These are phyloP conservation scores for Chlorella variabilis DNA, from an alignment of 163 green algal genomes.

Conservation along the genomic window DNA sequence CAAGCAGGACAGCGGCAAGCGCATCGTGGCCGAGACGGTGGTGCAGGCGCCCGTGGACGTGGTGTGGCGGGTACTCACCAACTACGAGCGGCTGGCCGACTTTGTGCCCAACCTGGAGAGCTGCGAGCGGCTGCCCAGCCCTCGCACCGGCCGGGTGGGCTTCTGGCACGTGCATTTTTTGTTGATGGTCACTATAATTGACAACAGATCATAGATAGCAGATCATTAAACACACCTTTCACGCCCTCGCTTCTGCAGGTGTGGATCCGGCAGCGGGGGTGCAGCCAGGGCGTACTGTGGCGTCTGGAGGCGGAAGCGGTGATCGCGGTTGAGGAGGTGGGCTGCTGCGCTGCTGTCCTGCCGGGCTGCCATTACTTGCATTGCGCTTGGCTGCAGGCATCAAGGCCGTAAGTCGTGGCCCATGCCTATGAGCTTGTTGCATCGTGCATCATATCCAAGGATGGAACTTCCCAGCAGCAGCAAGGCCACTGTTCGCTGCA, in stretches of 20 bases:
- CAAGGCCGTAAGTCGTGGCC: no score
- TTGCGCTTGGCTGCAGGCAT: no score
- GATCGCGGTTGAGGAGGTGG: conserved; percentile 56
- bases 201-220: no score
- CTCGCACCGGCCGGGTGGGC: conserved; percentile 24
- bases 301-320: conserved; percentile 62
- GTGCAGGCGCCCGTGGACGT: conserved; percentile 40
- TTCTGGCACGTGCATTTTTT: neutral
- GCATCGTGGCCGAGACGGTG: conserved; percentile 39
- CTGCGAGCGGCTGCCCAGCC: conserved; percentile 55
- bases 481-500: neutral
- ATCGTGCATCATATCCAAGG: no score
- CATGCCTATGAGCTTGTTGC: neutral
- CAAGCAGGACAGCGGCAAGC: conserved; percentile 16
- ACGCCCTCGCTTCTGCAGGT: neutral
- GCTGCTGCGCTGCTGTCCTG: neutral
- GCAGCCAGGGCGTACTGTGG: conserved; percentile 61
- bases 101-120: conserved; percentile 72
- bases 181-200: no score
- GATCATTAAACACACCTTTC: no score
- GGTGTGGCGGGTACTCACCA: conserved; percentile 68
- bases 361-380: neutral
- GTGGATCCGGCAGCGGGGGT: conserved; percentile 52
- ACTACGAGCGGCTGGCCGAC: conserved; percentile 61
- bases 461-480: no score